Evolutionary conservation across 768 basidiomycete species (phyloP).

Genomic region (Termitomyces sp.): DNA sequence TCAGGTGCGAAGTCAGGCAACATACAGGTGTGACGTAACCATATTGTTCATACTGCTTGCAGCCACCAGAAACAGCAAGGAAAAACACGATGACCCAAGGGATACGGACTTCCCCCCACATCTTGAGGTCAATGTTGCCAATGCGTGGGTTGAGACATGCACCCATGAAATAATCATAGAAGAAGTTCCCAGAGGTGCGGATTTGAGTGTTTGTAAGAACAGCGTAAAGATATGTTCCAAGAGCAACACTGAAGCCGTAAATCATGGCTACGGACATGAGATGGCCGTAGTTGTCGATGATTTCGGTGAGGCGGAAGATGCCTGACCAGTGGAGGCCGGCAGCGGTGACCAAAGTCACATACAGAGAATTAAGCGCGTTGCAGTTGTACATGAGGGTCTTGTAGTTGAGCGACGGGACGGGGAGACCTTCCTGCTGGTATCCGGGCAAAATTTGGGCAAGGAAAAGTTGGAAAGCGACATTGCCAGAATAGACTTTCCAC

Average conservation of each 20-base stretch:
- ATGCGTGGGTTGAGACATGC: constrained; percentile 91
- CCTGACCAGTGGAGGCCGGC: constrained; percentile 70
- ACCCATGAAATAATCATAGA: constrained; percentile 98
- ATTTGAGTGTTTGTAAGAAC: constrained; percentile 76
- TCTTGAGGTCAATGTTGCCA: constrained; percentile 90
- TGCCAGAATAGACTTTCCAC: constrained; percentile 85
- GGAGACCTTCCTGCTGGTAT: constrained; percentile 90
- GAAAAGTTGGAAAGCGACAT: constrained; percentile 85
- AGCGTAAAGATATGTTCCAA: constrained; percentile 77
- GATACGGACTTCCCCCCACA: constrained; percentile 97
- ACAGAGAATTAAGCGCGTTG: constrained; percentile 86
- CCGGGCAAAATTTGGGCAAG: constrained; percentile 92
- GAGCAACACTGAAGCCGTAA: constrained; percentile 78
- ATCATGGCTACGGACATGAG: constrained; percentile 96
- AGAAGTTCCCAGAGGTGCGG: constrained; percentile 91
- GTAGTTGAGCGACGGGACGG: constrained; percentile 92
- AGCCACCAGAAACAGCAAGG: constrained; percentile 85
- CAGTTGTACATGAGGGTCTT: constrained; percentile 95
- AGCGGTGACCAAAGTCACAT: constrained; percentile 76
- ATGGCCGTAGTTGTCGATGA: constrained; percentile 95
- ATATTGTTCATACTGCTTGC: constrained; percentile 91
- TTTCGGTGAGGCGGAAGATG: constrained; percentile 88
- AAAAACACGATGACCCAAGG: constrained; percentile 97
- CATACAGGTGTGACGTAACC: constrained; percentile 90
- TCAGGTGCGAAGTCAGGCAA: constrained; percentile 8